phyloP scores from a whole-genome alignment of 2,329 filamentous ascomycete species.

The Fusarium vanettenii region DNA sequence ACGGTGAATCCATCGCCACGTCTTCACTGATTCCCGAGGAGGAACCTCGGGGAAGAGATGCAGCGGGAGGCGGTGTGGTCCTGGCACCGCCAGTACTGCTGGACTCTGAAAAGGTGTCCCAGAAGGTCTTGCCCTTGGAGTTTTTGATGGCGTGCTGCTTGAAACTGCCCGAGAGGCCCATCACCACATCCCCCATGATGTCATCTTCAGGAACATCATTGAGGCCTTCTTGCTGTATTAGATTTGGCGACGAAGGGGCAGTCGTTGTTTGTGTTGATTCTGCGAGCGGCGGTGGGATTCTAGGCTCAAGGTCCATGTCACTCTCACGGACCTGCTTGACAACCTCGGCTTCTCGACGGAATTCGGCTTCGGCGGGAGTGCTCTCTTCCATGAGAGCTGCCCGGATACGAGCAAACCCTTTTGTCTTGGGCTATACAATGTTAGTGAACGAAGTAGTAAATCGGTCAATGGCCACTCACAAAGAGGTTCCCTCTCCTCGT shows the following conservation, averaged over 20 bases:
- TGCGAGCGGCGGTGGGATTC: constrained; percentile 52
- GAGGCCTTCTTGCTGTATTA: constrained; percentile 72
- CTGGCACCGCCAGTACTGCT: constrained; percentile 62
- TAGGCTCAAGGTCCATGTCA: constrained; percentile 73
- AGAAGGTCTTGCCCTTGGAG: constrained; percentile 75
- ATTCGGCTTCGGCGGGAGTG: constrained; percentile 88
- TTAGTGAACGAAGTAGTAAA: constrained; percentile 42
- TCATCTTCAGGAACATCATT: constrained; percentile 79
- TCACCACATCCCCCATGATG: constrained; percentile 68
- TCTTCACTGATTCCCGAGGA: constrained; percentile 76
- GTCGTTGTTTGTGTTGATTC: constrained; percentile 64
- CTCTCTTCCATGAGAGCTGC: constrained; percentile 90
- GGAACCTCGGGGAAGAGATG: constrained; percentile 69
- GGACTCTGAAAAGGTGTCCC: constrained; percentile 82
- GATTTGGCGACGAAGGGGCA: constrained; percentile 75
- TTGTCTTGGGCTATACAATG: constrained; percentile 83
- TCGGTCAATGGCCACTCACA: constrained; percentile 62
- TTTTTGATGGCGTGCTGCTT: constrained; percentile 79
- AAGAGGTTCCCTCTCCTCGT: constrained; percentile 90
- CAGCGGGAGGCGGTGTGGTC: constrained; percentile 74
- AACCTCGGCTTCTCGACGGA: constrained; percentile 91
- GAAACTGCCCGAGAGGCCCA: constrained; percentile 72
- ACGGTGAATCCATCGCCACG: constrained; percentile 78
- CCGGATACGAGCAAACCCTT: constrained; percentile 92
- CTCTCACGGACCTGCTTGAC: constrained; percentile 95